Conservation (phyloP, 2,329 filamentous ascomycete genomes). For the Celoporthe dispersa region DNA sequence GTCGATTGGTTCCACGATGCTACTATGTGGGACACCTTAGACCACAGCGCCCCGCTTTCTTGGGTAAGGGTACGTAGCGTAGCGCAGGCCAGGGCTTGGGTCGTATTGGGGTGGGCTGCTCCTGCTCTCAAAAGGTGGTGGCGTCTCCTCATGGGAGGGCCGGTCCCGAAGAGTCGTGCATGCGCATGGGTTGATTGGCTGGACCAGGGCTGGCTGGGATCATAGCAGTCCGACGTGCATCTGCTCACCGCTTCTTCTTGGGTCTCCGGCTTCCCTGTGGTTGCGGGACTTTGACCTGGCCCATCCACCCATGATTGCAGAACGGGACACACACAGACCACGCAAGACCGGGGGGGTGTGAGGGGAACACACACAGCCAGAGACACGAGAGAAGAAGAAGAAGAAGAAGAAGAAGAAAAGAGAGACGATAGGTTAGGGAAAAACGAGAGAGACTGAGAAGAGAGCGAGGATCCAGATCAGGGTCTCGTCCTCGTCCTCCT, state of each 20-base stretch:
- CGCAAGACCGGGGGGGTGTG: background rate
- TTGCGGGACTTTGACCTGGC: conserved; percentile 25
- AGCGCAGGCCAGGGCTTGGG: conserved; percentile 7
- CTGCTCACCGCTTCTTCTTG: conserved; percentile 36
- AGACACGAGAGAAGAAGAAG: conserved; percentile 6
- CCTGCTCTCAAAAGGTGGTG: conserved; percentile 27
- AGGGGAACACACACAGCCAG: conserved; percentile 15
- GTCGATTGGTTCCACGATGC: conserved; percentile 24
- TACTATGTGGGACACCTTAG: background rate
- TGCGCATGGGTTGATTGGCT: conserved; percentile 35
- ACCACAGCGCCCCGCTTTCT: conserved; percentile 11
- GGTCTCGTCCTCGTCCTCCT: conserved; percentile 11
- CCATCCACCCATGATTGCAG: conserved; percentile 25
- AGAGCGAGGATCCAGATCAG: conserved; percentile 18
- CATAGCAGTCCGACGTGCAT: conserved; percentile 22
- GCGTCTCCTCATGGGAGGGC: conserved; percentile 29
- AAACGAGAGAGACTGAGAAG: background rate
- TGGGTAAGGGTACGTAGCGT: conserved; percentile 24
- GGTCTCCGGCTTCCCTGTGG: conserved; percentile 7
- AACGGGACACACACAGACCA: conserved; percentile 14
- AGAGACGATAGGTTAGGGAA: background rate
- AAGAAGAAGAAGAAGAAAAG: background rate
- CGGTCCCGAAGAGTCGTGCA: conserved; percentile 22
- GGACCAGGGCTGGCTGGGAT: conserved; percentile 36
- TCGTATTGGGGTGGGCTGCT: conserved; percentile 3